Evolutionary conservation across 495 filamentous ascomycete genomes (phyloP).

Genomic region (Pyronema omphalodes): DNA sequence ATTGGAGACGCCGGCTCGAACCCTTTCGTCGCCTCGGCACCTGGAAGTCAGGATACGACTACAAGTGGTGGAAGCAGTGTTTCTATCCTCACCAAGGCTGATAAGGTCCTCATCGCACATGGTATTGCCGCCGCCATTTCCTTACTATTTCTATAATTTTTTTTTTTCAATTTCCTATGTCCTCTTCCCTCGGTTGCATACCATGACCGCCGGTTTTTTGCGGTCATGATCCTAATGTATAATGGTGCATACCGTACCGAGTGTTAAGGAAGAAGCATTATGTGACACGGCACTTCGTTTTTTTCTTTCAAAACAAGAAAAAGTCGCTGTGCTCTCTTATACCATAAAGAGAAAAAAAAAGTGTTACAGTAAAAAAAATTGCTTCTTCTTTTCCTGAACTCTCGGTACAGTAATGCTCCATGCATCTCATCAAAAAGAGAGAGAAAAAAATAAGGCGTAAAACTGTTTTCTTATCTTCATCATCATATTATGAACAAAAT

Average conservation of each 20-base stretch:
- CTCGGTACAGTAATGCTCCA: no score
- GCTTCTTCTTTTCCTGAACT: no score
- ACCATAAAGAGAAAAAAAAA: no score
- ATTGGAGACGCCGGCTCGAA: conserved; percentile 38
- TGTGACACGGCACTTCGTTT: no score
- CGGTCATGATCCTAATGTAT: not conserved
- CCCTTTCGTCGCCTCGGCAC: conserved; percentile 31
- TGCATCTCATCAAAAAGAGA: no score
- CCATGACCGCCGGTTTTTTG: not conserved
- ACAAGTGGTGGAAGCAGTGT: conserved; percentile 6
- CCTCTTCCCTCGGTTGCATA: not conserved
- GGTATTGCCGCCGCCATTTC: conserved; percentile 16
- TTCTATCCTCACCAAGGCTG: conserved; percentile 13
- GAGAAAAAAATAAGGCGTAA: no score
- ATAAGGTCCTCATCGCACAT: conserved; percentile 21
- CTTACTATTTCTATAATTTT: conserved; percentile 2
- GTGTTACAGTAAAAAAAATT: no score
- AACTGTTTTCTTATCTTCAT: no score
- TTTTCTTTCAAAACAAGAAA: no score
- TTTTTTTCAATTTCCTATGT: conserved; percentile 7
- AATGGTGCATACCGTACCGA: not conserved
- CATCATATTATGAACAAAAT: no score
- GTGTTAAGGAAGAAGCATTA: no score
- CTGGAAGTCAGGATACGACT: not conserved
- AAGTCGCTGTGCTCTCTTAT: no score